Evolutionary conservation across 352 stramenopile genomes (phyloP).

Genomic region (Aphanomyces cochlioides): DNA sequence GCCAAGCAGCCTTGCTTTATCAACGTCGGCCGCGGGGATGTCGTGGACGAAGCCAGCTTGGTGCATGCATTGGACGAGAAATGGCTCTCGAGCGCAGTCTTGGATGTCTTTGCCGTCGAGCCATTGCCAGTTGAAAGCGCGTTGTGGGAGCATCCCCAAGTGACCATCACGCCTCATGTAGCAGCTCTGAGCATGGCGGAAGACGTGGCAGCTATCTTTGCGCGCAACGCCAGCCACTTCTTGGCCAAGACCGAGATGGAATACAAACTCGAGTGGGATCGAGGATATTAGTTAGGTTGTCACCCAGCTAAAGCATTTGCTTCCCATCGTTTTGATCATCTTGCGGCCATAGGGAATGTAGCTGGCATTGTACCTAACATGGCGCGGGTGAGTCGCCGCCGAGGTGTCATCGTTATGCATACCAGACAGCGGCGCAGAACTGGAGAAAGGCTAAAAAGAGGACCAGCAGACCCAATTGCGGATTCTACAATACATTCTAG

Average conservation of each 20-base stretch:
- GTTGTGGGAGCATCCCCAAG: slow-evolving; percentile 58
- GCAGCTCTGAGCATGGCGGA: slow-evolving; percentile 66
- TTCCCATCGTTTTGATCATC: slow-evolving; percentile 45
- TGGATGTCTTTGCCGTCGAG: slow-evolving; percentile 50
- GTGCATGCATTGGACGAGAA: slow-evolving; percentile 56
- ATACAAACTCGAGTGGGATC: slow-evolving; percentile 11
- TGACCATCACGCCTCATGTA: slow-evolving; percentile 80
- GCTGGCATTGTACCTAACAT: slow-evolving; percentile 66
- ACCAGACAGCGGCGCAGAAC: slow-evolving; percentile 70
- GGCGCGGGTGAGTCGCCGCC: too few species aligned
- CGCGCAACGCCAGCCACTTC: slow-evolving; percentile 2
- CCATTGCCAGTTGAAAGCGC: slow-evolving; percentile 43
- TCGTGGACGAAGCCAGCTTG: slow-evolving; percentile 60
- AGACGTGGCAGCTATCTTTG: slow-evolving; percentile 75
- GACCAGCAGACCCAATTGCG: slow-evolving; percentile 65
- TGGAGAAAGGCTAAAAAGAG: slow-evolving; percentile 76
- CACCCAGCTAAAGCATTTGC: slow-evolving; percentile 7
- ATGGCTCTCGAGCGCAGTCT: slow-evolving; percentile 46
- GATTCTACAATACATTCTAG: slow-evolving; percentile 38
- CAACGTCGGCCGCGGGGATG: slow-evolving; percentile 83
- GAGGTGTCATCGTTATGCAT: neutral
- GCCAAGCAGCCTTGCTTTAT: slow-evolving; percentile 68
- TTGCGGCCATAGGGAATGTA: slow-evolving; percentile 84
- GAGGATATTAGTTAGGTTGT: slow-evolving; percentile 16
- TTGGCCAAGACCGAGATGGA: neutral